Evolutionary conservation across 2,329 filamentous ascomycete genomes (phyloP), one percentile per base, ranked within the genome.

Genomic region (Sporothrix pseudoabietina): DNA sequence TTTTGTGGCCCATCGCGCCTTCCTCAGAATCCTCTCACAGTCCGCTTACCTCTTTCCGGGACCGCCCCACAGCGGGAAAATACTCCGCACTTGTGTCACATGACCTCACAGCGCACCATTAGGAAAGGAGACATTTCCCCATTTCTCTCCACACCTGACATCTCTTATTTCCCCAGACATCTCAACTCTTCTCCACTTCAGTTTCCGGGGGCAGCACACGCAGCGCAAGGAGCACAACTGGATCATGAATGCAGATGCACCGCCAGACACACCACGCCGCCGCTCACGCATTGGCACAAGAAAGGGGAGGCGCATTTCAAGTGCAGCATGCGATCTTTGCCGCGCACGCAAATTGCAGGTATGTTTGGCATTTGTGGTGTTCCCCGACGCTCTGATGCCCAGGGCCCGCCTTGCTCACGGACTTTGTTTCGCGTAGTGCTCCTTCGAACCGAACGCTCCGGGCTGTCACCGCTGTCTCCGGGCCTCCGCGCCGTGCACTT

Each of bases 211-310:
- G 12, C 12, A 47, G 52, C 52, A 22, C 52, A 54, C 3, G 2
- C 12, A 47, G 52, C 52, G 9, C 52, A 54, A n/a, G 2, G 1
- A 35, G 39, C 35, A 44, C 30, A 47, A 16, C 22, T 66, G 39
- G 12, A 66, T 12, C 63, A 68, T 68, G 63, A 68, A 49, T 26
- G 63, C 41, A 68, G 44, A 68, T 12, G 26, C 63, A 49, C 26
- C 63, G 16, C 63, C 61, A 26, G 63, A 47, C 16, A n/a, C 63
- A 26, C 63, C 52, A 68, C 63, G 44, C 26, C 66, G 66, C 66
- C 66, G 66, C 49, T 69, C 66, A 9, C 66, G 66, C 47, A 54
- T 69, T 32, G 66, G 66, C 66, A 69, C 66, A 69, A 16, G 66
- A 39, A 69, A 69, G 19, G 66, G 66, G 4, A 47, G 66, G 7